Conservation (phyloP, 495 filamentous ascomycete species). For the Hypoxylon lenormandii region DNA sequence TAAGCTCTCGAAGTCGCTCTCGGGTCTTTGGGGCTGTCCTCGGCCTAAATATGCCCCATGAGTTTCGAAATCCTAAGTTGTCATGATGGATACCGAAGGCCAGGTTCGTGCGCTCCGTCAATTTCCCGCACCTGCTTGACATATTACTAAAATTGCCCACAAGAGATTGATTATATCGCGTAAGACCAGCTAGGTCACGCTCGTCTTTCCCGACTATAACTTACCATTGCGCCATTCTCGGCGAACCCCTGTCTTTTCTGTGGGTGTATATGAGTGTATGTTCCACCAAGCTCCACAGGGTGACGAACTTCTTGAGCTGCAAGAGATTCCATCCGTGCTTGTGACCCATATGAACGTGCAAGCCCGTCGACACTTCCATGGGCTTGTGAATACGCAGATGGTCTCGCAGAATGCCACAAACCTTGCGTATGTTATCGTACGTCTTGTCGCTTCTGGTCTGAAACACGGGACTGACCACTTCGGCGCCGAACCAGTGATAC, state of each 20-base stretch:
- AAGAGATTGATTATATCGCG: no score
- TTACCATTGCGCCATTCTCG: constrained; percentile 8
- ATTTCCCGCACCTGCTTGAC: no score
- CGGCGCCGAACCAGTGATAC: constrained; percentile 41
- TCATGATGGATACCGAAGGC: no score
- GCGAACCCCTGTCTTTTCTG: constrained; percentile 31
- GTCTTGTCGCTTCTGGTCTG: neutral
- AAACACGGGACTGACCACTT: constrained; percentile 38
- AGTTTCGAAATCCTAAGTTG: no score
- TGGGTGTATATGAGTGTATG: constrained; percentile 21
- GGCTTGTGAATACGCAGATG: constrained; percentile 43
- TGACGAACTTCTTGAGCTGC: constrained; percentile 39
- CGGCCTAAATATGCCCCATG: no score
- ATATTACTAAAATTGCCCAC: no score
- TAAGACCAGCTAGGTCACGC: no score
- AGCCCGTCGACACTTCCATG: constrained; percentile 34
- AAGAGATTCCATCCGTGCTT: constrained; percentile 39
- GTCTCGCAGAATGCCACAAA: constrained; percentile 27
- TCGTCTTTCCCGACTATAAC: no score
- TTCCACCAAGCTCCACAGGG: constrained; percentile 38
- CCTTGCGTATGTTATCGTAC: constrained; percentile 9
- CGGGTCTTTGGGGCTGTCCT: no score
- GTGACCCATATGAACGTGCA: constrained; percentile 44
- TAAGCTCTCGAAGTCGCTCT: neutral
- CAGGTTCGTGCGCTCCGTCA: no score